These are phyloP conservation scores for Nicotiana obtusifolia DNA, from an alignment of 257 asterid genomes.

Conservation along the genomic window DNA sequence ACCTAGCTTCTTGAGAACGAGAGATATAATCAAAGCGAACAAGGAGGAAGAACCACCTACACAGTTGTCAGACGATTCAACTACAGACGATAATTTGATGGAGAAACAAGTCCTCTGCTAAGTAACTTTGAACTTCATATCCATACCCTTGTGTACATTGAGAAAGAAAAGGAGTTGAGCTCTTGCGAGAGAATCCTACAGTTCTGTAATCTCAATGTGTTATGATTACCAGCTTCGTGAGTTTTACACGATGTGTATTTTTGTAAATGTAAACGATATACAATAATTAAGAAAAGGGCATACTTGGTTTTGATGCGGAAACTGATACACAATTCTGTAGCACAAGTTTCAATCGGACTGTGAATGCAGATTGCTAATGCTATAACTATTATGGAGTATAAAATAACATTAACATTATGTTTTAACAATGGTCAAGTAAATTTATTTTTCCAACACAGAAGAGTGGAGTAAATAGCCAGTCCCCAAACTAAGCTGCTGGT, in stretches of 20 bases:
- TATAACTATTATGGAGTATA: too few relatives aligned
- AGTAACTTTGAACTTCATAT: neutral
- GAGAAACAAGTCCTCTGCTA: conserved; percentile 1
- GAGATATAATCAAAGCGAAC: conserved; percentile 22
- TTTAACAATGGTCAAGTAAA: too few relatives aligned
- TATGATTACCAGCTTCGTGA: neutral
- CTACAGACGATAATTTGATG: neutral
- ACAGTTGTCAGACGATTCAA: conserved; percentile 24
- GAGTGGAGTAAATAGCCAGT: too few relatives aligned
- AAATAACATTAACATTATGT: too few relatives aligned
- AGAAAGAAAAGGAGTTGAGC: neutral
- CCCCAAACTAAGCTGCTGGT: too few relatives aligned
- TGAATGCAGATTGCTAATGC: too few relatives aligned
- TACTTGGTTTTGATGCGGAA: too few relatives aligned
- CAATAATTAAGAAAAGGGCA: neutral
- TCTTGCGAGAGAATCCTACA: neutral
- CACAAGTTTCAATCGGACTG: too few relatives aligned
- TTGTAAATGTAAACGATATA: neutral
- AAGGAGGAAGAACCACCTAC: conserved; percentile 25
- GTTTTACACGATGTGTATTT: neutral
- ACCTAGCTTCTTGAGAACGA: conserved; percentile 64
- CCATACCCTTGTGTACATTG: neutral
- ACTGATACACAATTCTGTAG: too few relatives aligned
- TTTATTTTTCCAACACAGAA: too few relatives aligned
- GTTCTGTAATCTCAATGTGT: neutral